Evolutionary conservation across 2,329 filamentous ascomycete species (phyloP).

Genomic region (Colletotrichum sp.): DNA sequence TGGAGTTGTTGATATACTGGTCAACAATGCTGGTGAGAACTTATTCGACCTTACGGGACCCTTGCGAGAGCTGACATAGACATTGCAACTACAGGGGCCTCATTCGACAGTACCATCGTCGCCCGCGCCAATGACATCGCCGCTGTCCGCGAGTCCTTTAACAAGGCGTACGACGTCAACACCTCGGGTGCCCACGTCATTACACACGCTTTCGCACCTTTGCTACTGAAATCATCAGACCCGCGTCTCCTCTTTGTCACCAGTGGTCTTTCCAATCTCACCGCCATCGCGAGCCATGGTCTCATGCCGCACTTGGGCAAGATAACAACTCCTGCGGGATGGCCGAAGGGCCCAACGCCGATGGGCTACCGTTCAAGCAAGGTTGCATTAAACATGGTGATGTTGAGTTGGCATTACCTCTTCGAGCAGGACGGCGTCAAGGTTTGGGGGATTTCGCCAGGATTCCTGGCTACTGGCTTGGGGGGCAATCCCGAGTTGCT

Average conservation of each 20-base stretch:
- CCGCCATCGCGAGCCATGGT: conserved; percentile 27
- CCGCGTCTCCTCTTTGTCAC: conserved; percentile 54
- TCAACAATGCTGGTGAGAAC: conserved; percentile 34
- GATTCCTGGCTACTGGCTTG: conserved; percentile 51
- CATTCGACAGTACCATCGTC: conserved; percentile 35
- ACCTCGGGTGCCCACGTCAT: conserved; percentile 47
- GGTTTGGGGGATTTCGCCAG: conserved; percentile 52
- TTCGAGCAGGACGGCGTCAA: conserved; percentile 54
- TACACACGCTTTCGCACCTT: conserved; percentile 39
- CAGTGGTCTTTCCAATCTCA: conserved; percentile 41
- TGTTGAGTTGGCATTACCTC: conserved; percentile 46
- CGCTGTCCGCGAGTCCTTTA: conserved; percentile 43
- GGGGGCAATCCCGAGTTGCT: conserved; percentile 33
- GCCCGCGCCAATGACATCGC: conserved; percentile 32
- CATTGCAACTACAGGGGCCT: neutral
- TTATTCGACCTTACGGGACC: neutral
- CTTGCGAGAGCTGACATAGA: conserved; percentile 14
- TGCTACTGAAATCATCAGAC: conserved; percentile 37
- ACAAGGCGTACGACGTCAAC: conserved; percentile 55
- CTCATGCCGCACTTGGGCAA: conserved; percentile 23
- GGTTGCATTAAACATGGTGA: conserved; percentile 53
- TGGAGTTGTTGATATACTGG: conserved; percentile 34
- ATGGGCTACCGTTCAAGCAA: conserved; percentile 44
- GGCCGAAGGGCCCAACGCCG: conserved; percentile 44
- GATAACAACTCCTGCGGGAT: conserved; percentile 46